Evolutionary conservation across 78 protist genomes (phyloP).

Genomic region (Mantamonas sphyraenae): DNA sequence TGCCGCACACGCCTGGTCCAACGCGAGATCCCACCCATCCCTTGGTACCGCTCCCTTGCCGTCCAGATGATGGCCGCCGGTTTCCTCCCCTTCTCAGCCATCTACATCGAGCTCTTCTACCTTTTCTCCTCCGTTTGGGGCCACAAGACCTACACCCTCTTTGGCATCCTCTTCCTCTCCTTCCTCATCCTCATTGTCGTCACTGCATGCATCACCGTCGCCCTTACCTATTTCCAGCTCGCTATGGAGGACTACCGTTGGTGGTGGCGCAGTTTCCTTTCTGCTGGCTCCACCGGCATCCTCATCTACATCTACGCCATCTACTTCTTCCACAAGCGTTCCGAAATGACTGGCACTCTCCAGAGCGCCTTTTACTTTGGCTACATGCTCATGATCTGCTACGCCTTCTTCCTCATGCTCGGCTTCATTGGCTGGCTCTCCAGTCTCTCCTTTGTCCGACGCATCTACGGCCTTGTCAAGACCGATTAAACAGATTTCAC

Average conservation of each 20-base stretch:
- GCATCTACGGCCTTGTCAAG: slow-evolving; percentile 75
- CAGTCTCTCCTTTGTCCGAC: slow-evolving; percentile 73
- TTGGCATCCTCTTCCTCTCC: slow-evolving; percentile 75
- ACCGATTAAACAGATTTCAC: slow-evolving; percentile 44
- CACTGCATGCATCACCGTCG: slow-evolving; percentile 87
- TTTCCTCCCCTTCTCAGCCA: slow-evolving; percentile 92
- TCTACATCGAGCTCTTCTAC: slow-evolving; percentile 92
- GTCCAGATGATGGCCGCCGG: slow-evolving; percentile 81
- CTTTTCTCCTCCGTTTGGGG: slow-evolving; percentile 89
- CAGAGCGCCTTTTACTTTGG: slow-evolving; percentile 89
- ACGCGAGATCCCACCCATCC: slow-evolving; percentile 85
- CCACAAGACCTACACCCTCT: slow-evolving; percentile 80
- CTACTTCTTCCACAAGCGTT: slow-evolving; percentile 65
- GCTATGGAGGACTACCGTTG: slow-evolving; percentile 90
- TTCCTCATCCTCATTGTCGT: slow-evolving; percentile 80
- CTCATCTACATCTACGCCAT: slow-evolving; percentile 76
- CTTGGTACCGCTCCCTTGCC: slow-evolving; percentile 42
- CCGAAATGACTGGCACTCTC: slow-evolving; percentile 86
- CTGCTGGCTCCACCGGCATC: slow-evolving; percentile 62
- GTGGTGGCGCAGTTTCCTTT: slow-evolving; percentile 88
- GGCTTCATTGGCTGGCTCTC: slow-evolving; percentile 87
- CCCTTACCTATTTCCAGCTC: slow-evolving; percentile 92
- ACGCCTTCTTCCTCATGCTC: slow-evolving; percentile 79
- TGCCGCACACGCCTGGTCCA: slow-evolving; percentile 78
- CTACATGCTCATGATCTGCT: slow-evolving; percentile 78